phyloP scores from a whole-genome alignment of 495 filamentous ascomycete genomes.

The Pseudevernia furfuracea region DNA sequence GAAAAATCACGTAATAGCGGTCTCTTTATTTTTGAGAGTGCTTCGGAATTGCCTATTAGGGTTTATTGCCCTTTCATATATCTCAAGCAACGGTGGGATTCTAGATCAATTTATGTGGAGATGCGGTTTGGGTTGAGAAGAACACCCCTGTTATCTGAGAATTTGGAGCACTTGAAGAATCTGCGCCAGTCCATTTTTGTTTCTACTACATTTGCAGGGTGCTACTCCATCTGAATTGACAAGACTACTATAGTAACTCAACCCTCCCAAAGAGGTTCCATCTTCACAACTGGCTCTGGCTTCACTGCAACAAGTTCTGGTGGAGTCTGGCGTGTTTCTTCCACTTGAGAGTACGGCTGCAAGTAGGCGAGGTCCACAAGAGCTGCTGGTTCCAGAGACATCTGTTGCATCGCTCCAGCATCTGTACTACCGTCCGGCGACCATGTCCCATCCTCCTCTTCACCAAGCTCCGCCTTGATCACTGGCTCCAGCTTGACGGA shows the following conservation, averaged over 20 bases:
- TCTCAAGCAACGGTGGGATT: background rate
- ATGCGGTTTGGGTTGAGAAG: background rate
- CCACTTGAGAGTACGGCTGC: background rate
- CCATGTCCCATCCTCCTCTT: conserved; percentile 3
- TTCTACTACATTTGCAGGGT: background rate
- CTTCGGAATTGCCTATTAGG: background rate
- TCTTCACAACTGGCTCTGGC: conserved; percentile 6
- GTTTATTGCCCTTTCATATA: background rate
- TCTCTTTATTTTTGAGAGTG: background rate
- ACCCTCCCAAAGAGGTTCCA: conserved; percentile 1
- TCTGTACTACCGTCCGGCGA: background rate
- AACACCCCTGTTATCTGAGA: background rate
- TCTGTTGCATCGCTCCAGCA: background rate
- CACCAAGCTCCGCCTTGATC: conserved; percentile 7
- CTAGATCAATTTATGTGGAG: background rate
- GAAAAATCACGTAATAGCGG: background rate
- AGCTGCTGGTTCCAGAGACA: background rate
- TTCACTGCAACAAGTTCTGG: background rate
- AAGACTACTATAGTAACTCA: background rate
- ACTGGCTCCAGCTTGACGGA: background rate
- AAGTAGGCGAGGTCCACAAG: background rate
- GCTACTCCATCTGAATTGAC: background rate
- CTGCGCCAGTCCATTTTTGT: background rate
- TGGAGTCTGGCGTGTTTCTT: background rate
- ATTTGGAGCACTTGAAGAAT: background rate